Conservation (phyloP, 176 grass and related monocot species). For the Carex pumila region DNA sequence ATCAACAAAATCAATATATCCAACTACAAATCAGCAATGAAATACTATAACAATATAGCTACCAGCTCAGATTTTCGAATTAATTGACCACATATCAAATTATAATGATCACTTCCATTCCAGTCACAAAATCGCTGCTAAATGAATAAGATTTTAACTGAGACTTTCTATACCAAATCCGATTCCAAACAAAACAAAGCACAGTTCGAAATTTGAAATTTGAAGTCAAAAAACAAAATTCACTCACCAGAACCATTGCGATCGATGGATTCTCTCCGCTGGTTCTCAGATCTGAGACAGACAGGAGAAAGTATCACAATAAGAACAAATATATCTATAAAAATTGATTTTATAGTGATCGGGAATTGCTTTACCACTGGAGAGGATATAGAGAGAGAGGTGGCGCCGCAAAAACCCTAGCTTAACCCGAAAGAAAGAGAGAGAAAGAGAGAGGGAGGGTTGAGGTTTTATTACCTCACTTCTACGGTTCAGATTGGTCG, state of each 20-base stretch:
- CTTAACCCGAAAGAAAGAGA: background rate
- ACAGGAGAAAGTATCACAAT: background rate
- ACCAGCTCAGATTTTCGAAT: background rate
- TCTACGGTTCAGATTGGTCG: slow-evolving; percentile 7
- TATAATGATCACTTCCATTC: background rate
- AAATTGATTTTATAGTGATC: background rate
- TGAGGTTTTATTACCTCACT: background rate
- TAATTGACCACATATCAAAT: background rate
- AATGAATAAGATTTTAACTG: background rate
- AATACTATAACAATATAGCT: background rate
- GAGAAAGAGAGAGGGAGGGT: background rate
- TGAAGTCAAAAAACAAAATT: background rate
- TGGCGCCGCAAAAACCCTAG: slow-evolving; percentile 29
- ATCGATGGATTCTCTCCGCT: background rate
- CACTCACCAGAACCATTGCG: slow-evolving; percentile 26
- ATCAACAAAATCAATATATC: background rate
- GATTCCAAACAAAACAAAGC: background rate
- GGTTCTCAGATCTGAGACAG: slow-evolving; percentile 25
- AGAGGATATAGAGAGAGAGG: background rate
- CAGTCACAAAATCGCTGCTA: background rate
- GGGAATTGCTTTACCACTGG: background rate
- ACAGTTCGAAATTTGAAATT: background rate
- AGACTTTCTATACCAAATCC: background rate
- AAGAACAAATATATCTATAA: background rate
- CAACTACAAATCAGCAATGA: background rate